A percentile compares a stretch with the other conserved stretches of the same genome.
These are phyloP conservation scores for Thermothielavioides terrestris DNA, from an alignment of 495 filamentous ascomycete genomes.

Conservation along the genomic window DNA sequence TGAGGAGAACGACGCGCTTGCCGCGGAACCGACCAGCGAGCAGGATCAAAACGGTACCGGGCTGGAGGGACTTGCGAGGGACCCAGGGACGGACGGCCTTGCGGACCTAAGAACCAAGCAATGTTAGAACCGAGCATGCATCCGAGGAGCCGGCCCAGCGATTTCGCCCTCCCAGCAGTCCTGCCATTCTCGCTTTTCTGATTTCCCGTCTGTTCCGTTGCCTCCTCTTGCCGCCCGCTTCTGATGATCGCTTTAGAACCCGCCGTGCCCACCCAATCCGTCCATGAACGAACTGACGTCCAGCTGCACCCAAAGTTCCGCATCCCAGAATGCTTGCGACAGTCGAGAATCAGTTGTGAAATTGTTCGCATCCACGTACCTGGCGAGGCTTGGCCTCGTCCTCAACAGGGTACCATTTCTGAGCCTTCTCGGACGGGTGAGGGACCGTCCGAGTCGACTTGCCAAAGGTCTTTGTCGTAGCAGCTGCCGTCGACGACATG, in stretches of 20 bases:
- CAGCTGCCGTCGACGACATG: slow-evolving; percentile 58
- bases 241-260: neutral
- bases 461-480: slow-evolving; percentile 89
- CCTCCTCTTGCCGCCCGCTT: neutral
- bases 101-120: slow-evolving; percentile 59
- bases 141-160: neutral
- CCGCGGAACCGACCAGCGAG: slow-evolving; percentile 99
- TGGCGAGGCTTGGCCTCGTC: slow-evolving; percentile 86
- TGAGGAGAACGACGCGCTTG: slow-evolving; percentile 98
- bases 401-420: slow-evolving; percentile 99
- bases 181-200: slow-evolving; percentile 1
- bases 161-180: neutral
- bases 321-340: slow-evolving; percentile 7
- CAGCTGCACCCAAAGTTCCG: slow-evolving; percentile 10
- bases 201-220: neutral
- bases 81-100: slow-evolving; percentile 82
- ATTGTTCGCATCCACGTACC: slow-evolving; percentile 51
- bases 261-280: slow-evolving; percentile 3
- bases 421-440: slow-evolving; percentile 75
- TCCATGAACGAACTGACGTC: slow-evolving; percentile 5
- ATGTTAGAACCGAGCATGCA: slow-evolving; percentile 19
- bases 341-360: slow-evolving; percentile 1
- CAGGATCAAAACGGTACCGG: slow-evolving; percentile 93
- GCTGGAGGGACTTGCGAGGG: slow-evolving; percentile 75
- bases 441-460: slow-evolving; percentile 90